These are phyloP conservation scores for Clavispora vitiphila DNA, from an alignment of 805 yeast species.

Conservation along the genomic window DNA sequence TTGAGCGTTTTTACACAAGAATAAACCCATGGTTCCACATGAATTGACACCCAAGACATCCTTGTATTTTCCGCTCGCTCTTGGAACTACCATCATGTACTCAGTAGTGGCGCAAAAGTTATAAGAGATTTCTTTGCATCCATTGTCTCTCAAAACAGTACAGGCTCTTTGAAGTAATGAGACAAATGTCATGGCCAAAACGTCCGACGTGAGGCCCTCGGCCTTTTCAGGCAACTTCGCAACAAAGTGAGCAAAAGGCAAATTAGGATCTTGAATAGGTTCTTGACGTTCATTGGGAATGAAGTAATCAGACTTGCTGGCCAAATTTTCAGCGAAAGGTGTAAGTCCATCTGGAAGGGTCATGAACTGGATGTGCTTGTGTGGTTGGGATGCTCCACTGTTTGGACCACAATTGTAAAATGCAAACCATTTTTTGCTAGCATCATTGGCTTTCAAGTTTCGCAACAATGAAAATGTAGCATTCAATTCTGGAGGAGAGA, in stretches of 20 bases:
- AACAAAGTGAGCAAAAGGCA: conserved; percentile 79
- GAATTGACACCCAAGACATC: conserved; percentile 64
- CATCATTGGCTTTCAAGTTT: conserved; percentile 37
- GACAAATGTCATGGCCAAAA: conserved; percentile 63
- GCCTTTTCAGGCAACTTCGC: conserved; percentile 51
- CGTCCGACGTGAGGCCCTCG: conserved; percentile 44
- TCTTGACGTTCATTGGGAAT: conserved; percentile 50
- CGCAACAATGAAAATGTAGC: conserved; percentile 53
- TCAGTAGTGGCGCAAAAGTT: conserved; percentile 76
- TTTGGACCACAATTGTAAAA: conserved; percentile 86
- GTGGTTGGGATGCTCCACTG: conserved; percentile 94
- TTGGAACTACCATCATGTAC: conserved; percentile 86
- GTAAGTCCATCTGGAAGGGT: conserved; percentile 56
- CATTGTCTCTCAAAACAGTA: conserved; percentile 56
- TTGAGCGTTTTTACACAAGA: conserved; percentile 67
- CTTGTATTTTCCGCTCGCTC: conserved; percentile 52
- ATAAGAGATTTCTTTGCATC: conserved; percentile 52
- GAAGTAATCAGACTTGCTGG: conserved; percentile 43
- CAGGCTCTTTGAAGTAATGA: conserved; percentile 67
- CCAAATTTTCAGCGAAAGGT: conserved; percentile 50
- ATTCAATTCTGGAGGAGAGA: conserved; percentile 64
- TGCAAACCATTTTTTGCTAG: conserved; percentile 54
- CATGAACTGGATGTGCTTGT: conserved; percentile 87
- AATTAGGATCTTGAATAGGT: conserved; percentile 56
- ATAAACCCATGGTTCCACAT: conserved; percentile 72